Evolutionary conservation across 23 red algal species (phyloP).

Genomic region (Gracilaria gracilis): DNA sequence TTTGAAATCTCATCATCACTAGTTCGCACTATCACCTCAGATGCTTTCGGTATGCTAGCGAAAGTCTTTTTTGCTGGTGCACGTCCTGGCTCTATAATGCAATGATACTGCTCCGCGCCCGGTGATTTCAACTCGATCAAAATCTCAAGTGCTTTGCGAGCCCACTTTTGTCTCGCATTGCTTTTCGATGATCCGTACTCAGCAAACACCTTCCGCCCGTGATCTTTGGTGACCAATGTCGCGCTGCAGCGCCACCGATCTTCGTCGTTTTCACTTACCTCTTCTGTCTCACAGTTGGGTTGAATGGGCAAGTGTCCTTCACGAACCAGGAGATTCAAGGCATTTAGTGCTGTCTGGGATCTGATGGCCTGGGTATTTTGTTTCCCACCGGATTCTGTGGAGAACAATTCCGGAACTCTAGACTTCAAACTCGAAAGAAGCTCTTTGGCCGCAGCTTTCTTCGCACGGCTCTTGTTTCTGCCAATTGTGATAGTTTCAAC

Average conservation of each 20-base stretch:
- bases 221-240: conserved; percentile 17
- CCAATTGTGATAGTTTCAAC: neutral
- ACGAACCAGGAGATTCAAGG: neutral
- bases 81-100: neutral
- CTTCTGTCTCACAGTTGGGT: neutral
- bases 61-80: neutral
- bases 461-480: conserved; percentile 4
- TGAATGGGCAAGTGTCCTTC: neutral
- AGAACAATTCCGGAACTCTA: conserved; percentile 5
- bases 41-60: conserved; percentile 9
- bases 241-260: conserved; percentile 15
- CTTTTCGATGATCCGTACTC: conserved; percentile 26
- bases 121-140: conserved; percentile 15
- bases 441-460: conserved; percentile 16
- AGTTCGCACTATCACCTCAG: conserved; percentile 7
- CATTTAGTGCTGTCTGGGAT: conserved; percentile 9
- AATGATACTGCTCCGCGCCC: conserved; percentile 10
- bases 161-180: conserved; percentile 13
- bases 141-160: conserved; percentile 12
- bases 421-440: conserved; percentile 21
- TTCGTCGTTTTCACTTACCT: conserved; percentile 10
- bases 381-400: neutral
- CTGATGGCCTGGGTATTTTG: neutral
- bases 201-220: conserved; percentile 7
- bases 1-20: conserved; percentile 7